phyloP scores from a whole-genome alignment of 176 grass and related monocot genomes.

The Zea mays region Zm-B73-REFERENCE-NAM-5.0 NC_050101.1:75796501-75797000 shows the following conservation, averaged over 20 bases:
- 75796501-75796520: background rate
- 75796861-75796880: no score
- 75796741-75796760: no score
- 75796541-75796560: background rate
- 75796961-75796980: constrained; percentile 13
- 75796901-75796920: background rate
- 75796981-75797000: constrained; percentile 1
- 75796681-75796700: constrained; percentile 9
- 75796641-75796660: background rate
- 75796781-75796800: no score
- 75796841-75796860: no score
- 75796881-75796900: no score
- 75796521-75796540: background rate
- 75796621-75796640: background rate
- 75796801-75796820: no score
- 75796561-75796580: background rate
- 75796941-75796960: background rate
- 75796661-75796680: background rate
- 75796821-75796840: no score
- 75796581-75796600: background rate
- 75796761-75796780: no score
- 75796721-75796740: no score
- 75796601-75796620: constrained; percentile 1
- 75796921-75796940: constrained; percentile 3
- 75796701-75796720: background rate